Evolutionary conservation across 2,329 filamentous ascomycete genomes (phyloP), one percentile per base, ranked within the genome.

Genomic region (Iodosphaeria phyllophila): DNA sequence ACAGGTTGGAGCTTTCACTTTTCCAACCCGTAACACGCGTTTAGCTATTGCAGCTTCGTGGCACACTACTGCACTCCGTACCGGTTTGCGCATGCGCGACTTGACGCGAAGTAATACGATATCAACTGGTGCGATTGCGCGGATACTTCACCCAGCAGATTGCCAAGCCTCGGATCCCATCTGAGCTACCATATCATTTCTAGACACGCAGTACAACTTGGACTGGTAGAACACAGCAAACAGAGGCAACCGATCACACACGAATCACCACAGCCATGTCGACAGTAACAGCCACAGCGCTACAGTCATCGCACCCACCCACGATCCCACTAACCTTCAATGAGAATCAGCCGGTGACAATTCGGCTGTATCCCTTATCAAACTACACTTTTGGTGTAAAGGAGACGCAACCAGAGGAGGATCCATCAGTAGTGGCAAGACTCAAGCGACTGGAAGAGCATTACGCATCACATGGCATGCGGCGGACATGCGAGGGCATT

Each of bases 371-470:
- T 46, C 89, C 89, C 17, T 67, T 98, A 24, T 92, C 83, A 37
- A 98, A 95, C 62, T 98, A 98, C 61, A 95, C 89, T 13, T 95
- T 98, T 43, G 86, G 86, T 33, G 92, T 91, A 32, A 98, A 98
- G 54, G 89, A 95, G 58, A 91, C 79, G 13, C 89, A 98, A 48
- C 89, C 86, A 3, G 89, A 98, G 52, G 89, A 98, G 52, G 89
- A 98, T 43, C 84, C 86, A 0, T 93, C 83, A 0, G 89, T 98
- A 3, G 69, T 92, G 29, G 84, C 89, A 28, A 77, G 89, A 3
- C 60, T 98, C 35, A 84, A 86, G 57, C 74, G 89, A 6, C 64
- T 98, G n/a, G 83, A 95, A 49, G 84, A 95, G 47, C 84, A 98
- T 54, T 98, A 92, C 50, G 61, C 68, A 16, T 64, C 74, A 34